Percentiles rank a stretch among this genome's conserved stretches.
Evolutionary conservation across 192 early-diverging fungal genomes (phyloP).

Genomic region (Rhizophagus sp.): DNA sequence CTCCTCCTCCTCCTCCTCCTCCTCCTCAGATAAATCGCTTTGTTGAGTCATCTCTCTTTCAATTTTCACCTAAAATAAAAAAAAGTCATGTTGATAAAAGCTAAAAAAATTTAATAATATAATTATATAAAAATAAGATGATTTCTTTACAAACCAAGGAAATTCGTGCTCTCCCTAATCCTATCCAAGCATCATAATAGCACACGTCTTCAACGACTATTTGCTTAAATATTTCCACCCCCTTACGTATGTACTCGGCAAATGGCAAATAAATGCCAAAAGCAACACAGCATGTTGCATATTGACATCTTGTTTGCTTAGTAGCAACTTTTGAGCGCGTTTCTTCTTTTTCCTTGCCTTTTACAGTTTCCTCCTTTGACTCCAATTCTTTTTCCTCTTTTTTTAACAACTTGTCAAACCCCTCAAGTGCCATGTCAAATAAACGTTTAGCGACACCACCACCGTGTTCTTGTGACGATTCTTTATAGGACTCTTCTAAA

Average conservation of each 20-base stretch:
- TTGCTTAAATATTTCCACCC: constrained; percentile 8
- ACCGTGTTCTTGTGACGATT: constrained; percentile 20
- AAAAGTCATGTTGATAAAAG: neutral
- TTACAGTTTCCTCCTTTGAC: neutral
- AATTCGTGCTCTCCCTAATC: neutral
- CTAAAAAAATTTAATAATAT: neutral
- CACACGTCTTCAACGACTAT: neutral
- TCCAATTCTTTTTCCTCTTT: constrained; percentile 31
- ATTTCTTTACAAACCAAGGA: neutral
- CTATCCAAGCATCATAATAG: constrained; percentile 13
- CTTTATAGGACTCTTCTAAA: constrained; percentile 41
- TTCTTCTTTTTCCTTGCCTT: constrained; percentile 2
- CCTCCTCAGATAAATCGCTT: neutral
- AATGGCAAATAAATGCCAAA: constrained; percentile 18
- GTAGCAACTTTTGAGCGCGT: neutral
- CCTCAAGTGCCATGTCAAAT: constrained; percentile 55
- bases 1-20: neutral
- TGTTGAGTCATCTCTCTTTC: neutral
- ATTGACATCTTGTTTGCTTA: constrained; percentile 11
- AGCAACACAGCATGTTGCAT: constrained; percentile 7
- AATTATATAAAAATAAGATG: neutral
- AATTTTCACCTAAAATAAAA: neutral
- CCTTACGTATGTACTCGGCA: neutral
- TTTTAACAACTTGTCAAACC: constrained; percentile 36
- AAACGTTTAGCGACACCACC: constrained; percentile 37